Percentiles rank a stretch among this genome's conserved stretches.
Evolutionary conservation across 768 basidiomycete genomes (phyloP).

Genomic region (Scleroderma citrinum): DNA sequence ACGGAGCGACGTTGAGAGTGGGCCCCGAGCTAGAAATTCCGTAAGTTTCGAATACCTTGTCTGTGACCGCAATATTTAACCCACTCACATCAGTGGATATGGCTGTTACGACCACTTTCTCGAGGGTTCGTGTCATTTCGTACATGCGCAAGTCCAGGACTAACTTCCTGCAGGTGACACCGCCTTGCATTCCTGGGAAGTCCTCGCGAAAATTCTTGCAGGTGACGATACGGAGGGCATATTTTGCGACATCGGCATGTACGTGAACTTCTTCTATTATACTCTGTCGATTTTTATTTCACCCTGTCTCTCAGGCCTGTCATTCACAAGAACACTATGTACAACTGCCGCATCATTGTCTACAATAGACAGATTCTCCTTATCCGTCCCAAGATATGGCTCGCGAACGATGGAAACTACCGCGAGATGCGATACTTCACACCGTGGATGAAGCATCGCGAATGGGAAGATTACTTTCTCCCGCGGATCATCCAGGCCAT

Average conservation of each 20-base stretch:
- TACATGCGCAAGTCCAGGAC: not conserved
- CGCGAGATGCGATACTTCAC: slow-evolving; percentile 87
- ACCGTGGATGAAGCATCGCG: slow-evolving; percentile 86
- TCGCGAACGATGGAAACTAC: slow-evolving; percentile 98
- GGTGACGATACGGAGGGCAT: slow-evolving; percentile 79
- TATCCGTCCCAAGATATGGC: slow-evolving; percentile 99
- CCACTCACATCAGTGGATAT: slow-evolving; percentile 62
- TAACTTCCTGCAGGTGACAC: slow-evolving; percentile 69
- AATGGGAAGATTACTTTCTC: slow-evolving; percentile 88
- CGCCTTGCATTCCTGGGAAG: slow-evolving; percentile 95
- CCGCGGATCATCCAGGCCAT: slow-evolving; percentile 85
- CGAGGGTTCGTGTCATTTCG: slow-evolving; percentile 54
- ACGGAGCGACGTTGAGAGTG: slow-evolving; percentile 86
- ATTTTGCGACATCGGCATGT: slow-evolving; percentile 97
- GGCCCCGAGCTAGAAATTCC: slow-evolving; percentile 97
- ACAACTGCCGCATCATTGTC: slow-evolving; percentile 92
- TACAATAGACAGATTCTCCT: slow-evolving; percentile 82
- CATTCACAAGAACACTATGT: slow-evolving; percentile 95
- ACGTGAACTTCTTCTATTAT: slow-evolving; percentile 22
- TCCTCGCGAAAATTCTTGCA: slow-evolving; percentile 83
- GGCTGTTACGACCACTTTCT: slow-evolving; percentile 97
- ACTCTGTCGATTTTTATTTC: too few species aligned
- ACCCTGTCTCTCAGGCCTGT: slow-evolving; percentile 57
- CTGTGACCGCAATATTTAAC: not conserved
- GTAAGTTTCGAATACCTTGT: slow-evolving; percentile 34